Evolutionary conservation across 202 grass and related monocot genomes (phyloP).

Genomic region (Schoenoplectus tabernaemontani): DNA sequence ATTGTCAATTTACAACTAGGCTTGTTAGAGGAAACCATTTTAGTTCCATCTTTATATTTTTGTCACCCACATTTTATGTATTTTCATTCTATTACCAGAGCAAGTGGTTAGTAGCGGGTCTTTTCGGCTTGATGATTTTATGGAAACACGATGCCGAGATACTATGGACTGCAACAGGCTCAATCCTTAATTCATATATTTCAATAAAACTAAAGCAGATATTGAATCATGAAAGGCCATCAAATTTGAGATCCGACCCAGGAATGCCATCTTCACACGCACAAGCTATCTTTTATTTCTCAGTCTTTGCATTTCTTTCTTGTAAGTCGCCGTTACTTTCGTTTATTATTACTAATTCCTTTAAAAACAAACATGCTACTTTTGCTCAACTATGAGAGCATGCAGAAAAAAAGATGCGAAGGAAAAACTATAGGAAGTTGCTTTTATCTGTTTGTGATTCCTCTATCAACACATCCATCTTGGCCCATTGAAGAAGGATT

Average conservation of each 20-base stretch:
- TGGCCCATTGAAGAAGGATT: too few relatives aligned
- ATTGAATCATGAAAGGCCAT: conserved; percentile 78
- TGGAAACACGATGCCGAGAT: conserved; percentile 69
- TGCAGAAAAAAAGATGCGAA: too few relatives aligned
- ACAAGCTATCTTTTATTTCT: conserved; percentile 75
- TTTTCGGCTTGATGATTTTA: conserved; percentile 40
- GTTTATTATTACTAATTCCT: background rate
- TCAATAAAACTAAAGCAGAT: conserved; percentile 51
- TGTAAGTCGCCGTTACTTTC: conserved; percentile 38
- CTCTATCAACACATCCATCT: background rate
- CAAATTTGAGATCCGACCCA: conserved; percentile 63
- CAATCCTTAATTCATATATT: conserved; percentile 42
- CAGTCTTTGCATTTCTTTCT: conserved; percentile 42
- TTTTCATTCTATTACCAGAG: conserved; percentile 39
- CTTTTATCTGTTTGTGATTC: background rate
- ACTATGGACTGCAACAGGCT: conserved; percentile 54
- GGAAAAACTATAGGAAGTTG: background rate
- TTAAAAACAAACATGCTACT: background rate
- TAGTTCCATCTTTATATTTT: too few relatives aligned
- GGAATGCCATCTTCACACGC: conserved; percentile 95
- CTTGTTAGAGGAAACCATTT: too few relatives aligned
- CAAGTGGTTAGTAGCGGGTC: conserved; percentile 66
- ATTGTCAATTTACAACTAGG: background rate
- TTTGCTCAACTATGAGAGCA: background rate
- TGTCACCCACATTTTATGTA: too few relatives aligned